Evolutionary conservation across 2,329 filamentous ascomycete genomes (phyloP), one percentile per base, ranked within the genome.

Genomic region (Paradendryphiella salina): DNA sequence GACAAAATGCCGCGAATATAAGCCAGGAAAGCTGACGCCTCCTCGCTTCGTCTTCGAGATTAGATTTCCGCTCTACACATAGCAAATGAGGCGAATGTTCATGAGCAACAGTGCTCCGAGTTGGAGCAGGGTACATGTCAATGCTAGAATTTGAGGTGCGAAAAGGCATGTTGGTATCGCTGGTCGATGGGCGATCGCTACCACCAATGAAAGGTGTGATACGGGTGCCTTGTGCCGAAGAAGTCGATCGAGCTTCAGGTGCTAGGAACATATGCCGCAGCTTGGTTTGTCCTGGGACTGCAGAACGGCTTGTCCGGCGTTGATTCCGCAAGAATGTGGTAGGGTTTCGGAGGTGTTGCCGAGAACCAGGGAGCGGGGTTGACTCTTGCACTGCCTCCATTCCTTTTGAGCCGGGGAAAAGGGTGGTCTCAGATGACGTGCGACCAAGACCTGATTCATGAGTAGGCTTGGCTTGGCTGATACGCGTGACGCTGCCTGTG

Each of bases 211-310:
- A 56, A n/a, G 48, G 61, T 14, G 64, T 65, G 15, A 59, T 58
- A 6, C 57, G 56, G 0, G 61, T 60, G 29, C 57, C 59, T 15
- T 59, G 49, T 26, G 56, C 61, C 1, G 64, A 65, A 11, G 56
- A 43, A 4, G 55, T 57, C 7, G 59, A 63, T 31, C 60, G 56
- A 28, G 48, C 50, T 36, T 64, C 63, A 9, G 67, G 57, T 4
- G 67, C 60, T 17, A 72, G 66, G 2, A 68, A 56, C 70, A 72
- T 72, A 9, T 70, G 64, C 13, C 67, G 59, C 2, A 72, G 54
- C 45, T 64, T 70, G 1, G 69, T 72, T 46, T 72, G 70, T 7
- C 69, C 66, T 14, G 58, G 56, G 7, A 72, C 70, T 18, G 69
- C 65, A 29, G 70, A 42, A 38, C 69, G 66, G 34, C 65, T 66